These are phyloP conservation scores for Plasmodium cynomolgi DNA, from an alignment of 169 alveolate genomes.

Conservation along the genomic window DNA sequence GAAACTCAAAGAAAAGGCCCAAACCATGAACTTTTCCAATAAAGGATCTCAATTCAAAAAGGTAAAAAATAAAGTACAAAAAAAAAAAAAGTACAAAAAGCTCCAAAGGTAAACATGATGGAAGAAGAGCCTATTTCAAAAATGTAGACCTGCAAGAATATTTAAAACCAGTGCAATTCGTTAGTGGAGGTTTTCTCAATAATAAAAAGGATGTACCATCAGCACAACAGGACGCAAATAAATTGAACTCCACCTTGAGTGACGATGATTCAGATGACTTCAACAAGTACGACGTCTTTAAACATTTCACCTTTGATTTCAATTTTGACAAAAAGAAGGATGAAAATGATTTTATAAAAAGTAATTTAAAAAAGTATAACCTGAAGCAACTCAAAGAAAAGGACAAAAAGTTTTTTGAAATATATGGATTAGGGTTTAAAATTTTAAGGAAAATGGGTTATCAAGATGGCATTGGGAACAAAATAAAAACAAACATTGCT, in stretches of 20 bases:
- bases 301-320: constrained; percentile 50
- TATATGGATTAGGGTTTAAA: constrained; percentile 74
- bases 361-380: constrained; percentile 59
- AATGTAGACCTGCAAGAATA: constrained; percentile 25
- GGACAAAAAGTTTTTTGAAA: constrained; percentile 43
- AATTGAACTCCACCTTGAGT: not conserved
- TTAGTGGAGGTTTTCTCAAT: constrained; percentile 66
- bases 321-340: constrained; percentile 30
- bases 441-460: constrained; percentile 72
- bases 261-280: constrained; percentile 62
- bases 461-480: constrained; percentile 72
- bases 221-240: not conserved
- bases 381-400: constrained; percentile 36
- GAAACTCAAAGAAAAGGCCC: constrained; percentile 27
- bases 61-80: not conserved
- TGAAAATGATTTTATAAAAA: constrained; percentile 41
- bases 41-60: constrained; percentile 1
- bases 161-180: constrained; percentile 59
- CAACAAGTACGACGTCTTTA: constrained; percentile 58
- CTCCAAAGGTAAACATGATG: not conserved
- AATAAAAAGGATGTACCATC: constrained; percentile 1
- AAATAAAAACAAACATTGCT: constrained; percentile 71
- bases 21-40: constrained; percentile 13
- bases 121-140: not conserved
- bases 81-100: not conserved